Conservation (phyloP, 78 protist genomes). For the Monocercomonoides exilis region DNA sequence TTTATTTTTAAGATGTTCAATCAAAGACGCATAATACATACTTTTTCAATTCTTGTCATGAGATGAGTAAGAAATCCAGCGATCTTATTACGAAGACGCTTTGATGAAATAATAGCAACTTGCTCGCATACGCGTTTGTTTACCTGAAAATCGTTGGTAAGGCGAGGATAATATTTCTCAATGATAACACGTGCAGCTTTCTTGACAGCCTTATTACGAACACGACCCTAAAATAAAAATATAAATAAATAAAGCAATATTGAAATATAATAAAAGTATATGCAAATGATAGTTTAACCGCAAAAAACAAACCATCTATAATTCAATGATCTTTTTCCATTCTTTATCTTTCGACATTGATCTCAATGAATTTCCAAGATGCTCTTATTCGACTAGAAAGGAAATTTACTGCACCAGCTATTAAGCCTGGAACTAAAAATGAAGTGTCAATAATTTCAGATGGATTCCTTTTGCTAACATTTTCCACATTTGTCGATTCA, state of each 20-base stretch:
- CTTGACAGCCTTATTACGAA: conserved; percentile 98
- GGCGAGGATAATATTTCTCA: conserved; percentile 95
- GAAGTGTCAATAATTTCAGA: background rate
- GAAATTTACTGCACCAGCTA: background rate
- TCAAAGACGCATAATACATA: background rate
- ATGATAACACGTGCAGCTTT: conserved; percentile 89
- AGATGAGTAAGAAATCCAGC: conserved; percentile 91
- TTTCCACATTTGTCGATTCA: background rate
- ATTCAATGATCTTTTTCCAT: background rate
- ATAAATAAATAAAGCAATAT: background rate
- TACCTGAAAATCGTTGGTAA: conserved; percentile 92
- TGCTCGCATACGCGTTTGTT: conserved; percentile 93
- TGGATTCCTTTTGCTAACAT: background rate
- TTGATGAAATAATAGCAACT: conserved; percentile 91
- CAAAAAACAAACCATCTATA: background rate
- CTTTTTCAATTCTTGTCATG: conserved; percentile 2
- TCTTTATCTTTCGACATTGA: background rate
- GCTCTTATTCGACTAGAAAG: background rate
- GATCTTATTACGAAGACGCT: conserved; percentile 97
- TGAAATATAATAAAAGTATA: background rate
- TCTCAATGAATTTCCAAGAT: background rate
- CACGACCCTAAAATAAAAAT: conserved; percentile 80
- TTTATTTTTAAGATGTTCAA: background rate
- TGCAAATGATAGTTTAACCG: background rate
- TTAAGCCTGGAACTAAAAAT: background rate